Conservation (phyloP, 805 yeast species). For the Teunomyces panamensis region DNA sequence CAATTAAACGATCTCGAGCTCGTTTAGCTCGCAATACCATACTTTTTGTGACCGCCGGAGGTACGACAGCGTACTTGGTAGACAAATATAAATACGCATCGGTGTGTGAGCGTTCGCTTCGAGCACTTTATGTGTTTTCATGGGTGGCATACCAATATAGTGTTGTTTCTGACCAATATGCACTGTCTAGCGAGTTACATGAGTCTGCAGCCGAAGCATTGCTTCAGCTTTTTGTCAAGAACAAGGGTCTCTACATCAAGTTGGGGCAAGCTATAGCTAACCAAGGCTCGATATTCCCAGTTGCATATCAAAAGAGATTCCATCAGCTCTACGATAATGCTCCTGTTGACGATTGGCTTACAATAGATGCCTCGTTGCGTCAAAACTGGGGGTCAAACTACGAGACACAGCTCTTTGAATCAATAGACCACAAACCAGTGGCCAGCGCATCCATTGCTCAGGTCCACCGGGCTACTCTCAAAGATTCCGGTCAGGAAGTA, state of each 20-base stretch:
- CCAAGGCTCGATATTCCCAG: conserved; percentile 67
- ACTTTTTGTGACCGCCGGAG: not conserved
- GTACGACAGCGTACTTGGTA: conserved; percentile 18
- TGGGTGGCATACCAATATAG: conserved; percentile 60
- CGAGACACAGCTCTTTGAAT: conserved; percentile 33
- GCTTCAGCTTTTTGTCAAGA: conserved; percentile 25
- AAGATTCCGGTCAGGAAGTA: conserved; percentile 45
- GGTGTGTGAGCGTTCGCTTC: conserved; percentile 47
- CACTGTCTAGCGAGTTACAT: conserved; percentile 50
- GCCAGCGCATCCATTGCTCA: conserved; percentile 80
- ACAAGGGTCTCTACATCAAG: conserved; percentile 61
- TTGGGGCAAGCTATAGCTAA: conserved; percentile 79
- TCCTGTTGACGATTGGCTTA: conserved; percentile 54
- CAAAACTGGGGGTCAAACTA: conserved; percentile 44
- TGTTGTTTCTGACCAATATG: conserved; percentile 38
- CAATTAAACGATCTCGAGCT: too few species aligned
- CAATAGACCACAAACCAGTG: conserved; percentile 54
- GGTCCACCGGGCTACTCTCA: conserved; percentile 55
- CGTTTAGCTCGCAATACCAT: not conserved
- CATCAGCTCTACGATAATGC: conserved; percentile 64
- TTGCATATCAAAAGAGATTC: conserved; percentile 58
- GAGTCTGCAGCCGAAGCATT: conserved; percentile 49
- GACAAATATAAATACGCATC: conserved; percentile 48
- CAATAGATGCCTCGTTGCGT: conserved; percentile 38
- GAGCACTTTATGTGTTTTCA: conserved; percentile 47